phyloP scores from a whole-genome alignment of 2,329 filamentous ascomycete genomes.

The Colletotrichum sp. region DNA sequence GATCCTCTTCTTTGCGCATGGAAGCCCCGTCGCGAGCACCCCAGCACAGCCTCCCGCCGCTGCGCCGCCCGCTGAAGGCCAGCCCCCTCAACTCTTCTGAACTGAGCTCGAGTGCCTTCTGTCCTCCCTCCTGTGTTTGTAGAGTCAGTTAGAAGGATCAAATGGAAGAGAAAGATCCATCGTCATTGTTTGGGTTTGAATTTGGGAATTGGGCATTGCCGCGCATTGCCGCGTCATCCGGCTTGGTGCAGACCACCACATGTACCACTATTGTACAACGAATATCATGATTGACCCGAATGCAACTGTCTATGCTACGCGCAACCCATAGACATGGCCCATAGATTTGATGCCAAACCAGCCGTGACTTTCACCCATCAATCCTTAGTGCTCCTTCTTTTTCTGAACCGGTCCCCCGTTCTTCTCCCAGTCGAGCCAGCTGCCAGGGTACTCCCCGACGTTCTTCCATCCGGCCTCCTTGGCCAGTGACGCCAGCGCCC shows the following conservation, averaged over 20 bases:
- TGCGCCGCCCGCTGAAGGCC: slow-evolving; percentile 13
- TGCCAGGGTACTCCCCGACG: slow-evolving; percentile 76
- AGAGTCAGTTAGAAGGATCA: neutral
- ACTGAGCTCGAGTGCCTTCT: neutral
- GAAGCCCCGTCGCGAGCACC: slow-evolving; percentile 53
- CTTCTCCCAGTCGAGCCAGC: slow-evolving; percentile 82
- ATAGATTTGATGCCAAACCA: neutral
- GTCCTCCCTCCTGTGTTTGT: neutral
- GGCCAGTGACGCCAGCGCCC: slow-evolving; percentile 79
- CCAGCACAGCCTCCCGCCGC: slow-evolving; percentile 6
- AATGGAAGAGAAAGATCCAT: neutral
- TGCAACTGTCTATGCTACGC: neutral
- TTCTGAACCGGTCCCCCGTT: slow-evolving; percentile 69
- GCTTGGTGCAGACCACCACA: neutral
- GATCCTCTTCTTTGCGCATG: slow-evolving; percentile 92
- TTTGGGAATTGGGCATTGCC: neutral
- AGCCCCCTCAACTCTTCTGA: slow-evolving; percentile 13
- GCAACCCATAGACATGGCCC: neutral
- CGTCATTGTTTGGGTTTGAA: neutral
- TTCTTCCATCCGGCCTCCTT: slow-evolving; percentile 75
- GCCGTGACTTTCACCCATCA: neutral
- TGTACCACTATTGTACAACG: slow-evolving; percentile 14
- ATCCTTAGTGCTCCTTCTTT: neutral
- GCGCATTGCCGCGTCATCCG: neutral
- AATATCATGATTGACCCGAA: slow-evolving; percentile 11